Conservation (phyloP, 345 rosid genomes). For the Eucalyptus guilfoylei region DNA sequence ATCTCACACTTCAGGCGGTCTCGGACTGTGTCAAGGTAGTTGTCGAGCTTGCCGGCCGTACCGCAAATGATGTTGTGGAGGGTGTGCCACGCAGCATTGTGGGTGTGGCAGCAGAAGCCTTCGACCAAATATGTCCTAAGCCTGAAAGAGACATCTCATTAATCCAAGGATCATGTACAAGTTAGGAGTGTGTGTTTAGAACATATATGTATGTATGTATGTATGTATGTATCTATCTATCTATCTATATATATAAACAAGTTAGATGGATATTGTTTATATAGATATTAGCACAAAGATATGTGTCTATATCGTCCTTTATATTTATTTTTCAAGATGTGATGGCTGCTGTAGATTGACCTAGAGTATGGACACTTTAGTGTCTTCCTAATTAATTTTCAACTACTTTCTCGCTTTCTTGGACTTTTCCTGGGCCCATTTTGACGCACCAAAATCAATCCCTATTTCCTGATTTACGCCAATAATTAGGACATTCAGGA, state of each 20-base stretch:
- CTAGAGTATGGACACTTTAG: background rate
- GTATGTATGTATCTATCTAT: background rate
- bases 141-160: constrained; percentile 19
- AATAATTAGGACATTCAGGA: background rate
- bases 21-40: constrained; percentile 48
- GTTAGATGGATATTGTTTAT: background rate
- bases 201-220: background rate
- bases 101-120: constrained; percentile 96
- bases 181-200: no score
- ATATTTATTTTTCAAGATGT: background rate
- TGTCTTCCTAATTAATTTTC: background rate
- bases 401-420: background rate
- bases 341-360: background rate
- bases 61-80: constrained; percentile 96
- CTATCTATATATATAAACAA: background rate
- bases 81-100: constrained; percentile 97
- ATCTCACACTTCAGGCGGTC: constrained; percentile 56
- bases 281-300: background rate
- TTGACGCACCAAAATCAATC: background rate
- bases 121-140: constrained; percentile 72
- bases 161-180: background rate
- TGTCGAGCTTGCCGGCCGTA: constrained; percentile 68
- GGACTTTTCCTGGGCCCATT: background rate
- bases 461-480: background rate
- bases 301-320: background rate